Percentiles rank a stretch among this genome's conserved stretches.
Conservation (phyloP, 257 asterid genomes). For the Ligustrum vulgare region DNA sequence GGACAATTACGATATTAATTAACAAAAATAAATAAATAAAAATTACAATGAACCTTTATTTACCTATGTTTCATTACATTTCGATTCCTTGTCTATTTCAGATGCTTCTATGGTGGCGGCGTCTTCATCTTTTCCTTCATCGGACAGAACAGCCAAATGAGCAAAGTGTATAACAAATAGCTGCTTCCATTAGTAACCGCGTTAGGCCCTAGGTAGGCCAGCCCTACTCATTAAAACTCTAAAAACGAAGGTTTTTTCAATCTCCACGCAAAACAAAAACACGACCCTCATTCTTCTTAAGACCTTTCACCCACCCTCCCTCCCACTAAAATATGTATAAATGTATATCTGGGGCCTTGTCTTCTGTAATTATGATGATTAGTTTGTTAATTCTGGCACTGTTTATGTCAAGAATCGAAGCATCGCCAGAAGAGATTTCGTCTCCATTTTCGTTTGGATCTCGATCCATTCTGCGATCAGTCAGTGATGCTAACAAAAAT, state of each 20-base stretch:
- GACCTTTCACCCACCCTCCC: background rate
- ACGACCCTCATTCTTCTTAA: background rate
- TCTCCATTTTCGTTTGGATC: conserved; percentile 46
- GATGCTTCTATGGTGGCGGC: background rate
- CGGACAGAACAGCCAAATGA: background rate
- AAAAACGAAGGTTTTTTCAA: background rate
- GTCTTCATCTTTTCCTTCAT: background rate
- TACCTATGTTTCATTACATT: no score
- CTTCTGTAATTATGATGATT: conserved; percentile 24
- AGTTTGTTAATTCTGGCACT: conserved; percentile 37
- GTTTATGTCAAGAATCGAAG: conserved; percentile 28
- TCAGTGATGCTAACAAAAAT: conserved; percentile 25
- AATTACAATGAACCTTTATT: no score
- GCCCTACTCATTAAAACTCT: background rate
- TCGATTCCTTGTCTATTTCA: background rate
- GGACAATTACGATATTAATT: no score
- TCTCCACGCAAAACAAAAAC: background rate
- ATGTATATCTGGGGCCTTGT: conserved; percentile 20
- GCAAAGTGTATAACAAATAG: background rate
- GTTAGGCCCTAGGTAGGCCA: background rate
- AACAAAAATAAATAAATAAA: no score
- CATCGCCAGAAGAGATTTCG: conserved; percentile 27
- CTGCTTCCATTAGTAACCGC: background rate
- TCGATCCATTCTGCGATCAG: conserved; percentile 65
- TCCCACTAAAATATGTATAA: background rate